Base-by-base conservation (phyloP, 129 eudicot species). In the Tagetes patula region DNA sequence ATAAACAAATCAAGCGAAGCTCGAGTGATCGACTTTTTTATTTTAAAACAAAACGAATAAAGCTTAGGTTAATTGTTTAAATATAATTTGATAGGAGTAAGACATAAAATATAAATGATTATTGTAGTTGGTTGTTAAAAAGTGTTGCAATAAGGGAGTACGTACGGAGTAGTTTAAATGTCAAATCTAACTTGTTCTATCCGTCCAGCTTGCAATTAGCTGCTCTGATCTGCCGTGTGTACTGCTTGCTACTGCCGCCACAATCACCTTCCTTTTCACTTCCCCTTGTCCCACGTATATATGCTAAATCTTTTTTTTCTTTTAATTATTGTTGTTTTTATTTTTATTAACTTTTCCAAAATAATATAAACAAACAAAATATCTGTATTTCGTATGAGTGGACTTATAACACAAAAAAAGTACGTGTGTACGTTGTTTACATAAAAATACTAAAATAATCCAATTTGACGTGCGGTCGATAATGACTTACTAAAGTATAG, bases 201-300 rank as follows among this genome's bases (percentile, higher is more conserved):
- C 27, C 27, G 27, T 69, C 76, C 81, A 69, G 81, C 76, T 77
- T 39, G 75, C 81, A 77, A 60, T 69, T 60, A 77, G 81, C 76
- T 77, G 81, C 76, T 54, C 32, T 20, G 27, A 20, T 20, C 20
- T 69, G 50, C 76, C 81, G 81, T 77, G 76, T 69, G 31, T 50
- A 10, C 48, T 43, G 48, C 48, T 43, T 69, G 14, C 65, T 49
- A 61, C 74, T 59, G 81, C 81, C 75, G 75, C 69, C 61, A 67
- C 80, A 6, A 20, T 70, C 65, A 69, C 6, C 55, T 70, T 77
- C 81, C 81, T 61, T 20, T 20, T 20, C 27, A 20, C 27, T 20
- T 45, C 54, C 39, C 34, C 70, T 70, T 77, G 31, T 52, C 62
- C 66, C 50, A 71, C 75, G 49, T 27, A 59, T 50, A 56, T 27